phyloP scores from a whole-genome alignment of 805 yeast genomes.

The Vanderwaltozyma polyspora region DNA sequence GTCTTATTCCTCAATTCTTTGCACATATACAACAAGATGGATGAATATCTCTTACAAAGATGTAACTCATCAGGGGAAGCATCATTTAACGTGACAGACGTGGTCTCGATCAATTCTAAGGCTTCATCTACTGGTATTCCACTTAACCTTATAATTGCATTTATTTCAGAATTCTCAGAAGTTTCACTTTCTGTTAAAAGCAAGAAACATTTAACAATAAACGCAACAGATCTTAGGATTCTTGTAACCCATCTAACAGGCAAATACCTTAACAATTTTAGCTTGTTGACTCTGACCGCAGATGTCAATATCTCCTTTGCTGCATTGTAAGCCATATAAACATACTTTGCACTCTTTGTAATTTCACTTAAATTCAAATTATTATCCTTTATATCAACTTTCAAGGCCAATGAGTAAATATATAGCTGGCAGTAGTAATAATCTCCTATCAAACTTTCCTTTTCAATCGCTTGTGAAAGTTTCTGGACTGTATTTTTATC shows the following conservation, averaged over 20 bases:
- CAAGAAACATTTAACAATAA: slow-evolving; percentile 73
- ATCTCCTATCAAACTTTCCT: slow-evolving; percentile 69
- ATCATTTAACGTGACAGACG: slow-evolving; percentile 65
- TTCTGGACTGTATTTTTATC: slow-evolving; percentile 26
- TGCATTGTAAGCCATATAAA: slow-evolving; percentile 70
- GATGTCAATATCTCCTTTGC: slow-evolving; percentile 70
- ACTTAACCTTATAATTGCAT: slow-evolving; percentile 45
- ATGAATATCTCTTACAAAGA: slow-evolving; percentile 67
- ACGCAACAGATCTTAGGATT: slow-evolving; percentile 79
- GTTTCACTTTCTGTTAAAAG: slow-evolving; percentile 37
- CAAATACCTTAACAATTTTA: slow-evolving; percentile 58
- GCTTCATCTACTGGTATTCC: slow-evolving; percentile 65
- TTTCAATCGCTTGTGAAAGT: slow-evolving; percentile 36
- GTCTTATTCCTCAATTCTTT: slow-evolving; percentile 51
- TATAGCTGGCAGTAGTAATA: slow-evolving; percentile 76
- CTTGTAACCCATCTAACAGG: slow-evolving; percentile 91
- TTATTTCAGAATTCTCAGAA: slow-evolving; percentile 28
- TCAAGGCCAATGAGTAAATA: slow-evolving; percentile 70
- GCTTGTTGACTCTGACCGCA: slow-evolving; percentile 55
- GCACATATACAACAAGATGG: slow-evolving; percentile 63
- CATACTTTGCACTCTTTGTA: slow-evolving; percentile 61
- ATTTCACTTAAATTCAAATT: slow-evolving; percentile 55
- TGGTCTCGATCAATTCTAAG: slow-evolving; percentile 50
- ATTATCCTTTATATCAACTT: slow-evolving; percentile 30
- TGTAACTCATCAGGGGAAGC: slow-evolving; percentile 87